Evolutionary conservation across 2,329 filamentous ascomycete genomes (phyloP).

Genomic region (Chaetomium olivaceum): DNA sequence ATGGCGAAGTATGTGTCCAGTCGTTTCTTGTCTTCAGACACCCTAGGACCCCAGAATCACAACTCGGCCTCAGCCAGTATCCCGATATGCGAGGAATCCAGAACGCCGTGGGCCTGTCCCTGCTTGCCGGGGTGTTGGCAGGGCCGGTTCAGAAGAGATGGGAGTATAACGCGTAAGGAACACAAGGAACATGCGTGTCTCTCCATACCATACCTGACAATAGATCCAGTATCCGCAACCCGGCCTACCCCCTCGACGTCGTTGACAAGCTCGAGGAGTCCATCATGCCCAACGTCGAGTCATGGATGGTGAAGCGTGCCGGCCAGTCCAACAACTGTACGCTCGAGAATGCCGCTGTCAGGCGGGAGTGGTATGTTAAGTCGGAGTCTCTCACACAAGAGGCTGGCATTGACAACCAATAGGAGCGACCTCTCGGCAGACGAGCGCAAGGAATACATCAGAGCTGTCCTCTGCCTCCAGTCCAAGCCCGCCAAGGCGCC

Average conservation of each 20-base stretch:
- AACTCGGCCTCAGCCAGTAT: background rate
- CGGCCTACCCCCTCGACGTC: constrained; percentile 33
- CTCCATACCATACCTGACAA: background rate
- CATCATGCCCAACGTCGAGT: constrained; percentile 36
- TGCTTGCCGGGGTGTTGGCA: constrained; percentile 14
- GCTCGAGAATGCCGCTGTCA: constrained; percentile 34
- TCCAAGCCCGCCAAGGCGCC: constrained; percentile 31
- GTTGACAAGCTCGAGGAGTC: constrained; percentile 35
- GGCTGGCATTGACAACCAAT: background rate
- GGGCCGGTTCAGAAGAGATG: constrained; percentile 14
- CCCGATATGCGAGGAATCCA: constrained; percentile 16
- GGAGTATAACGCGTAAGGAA: constrained; percentile 15
- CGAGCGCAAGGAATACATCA: constrained; percentile 34
- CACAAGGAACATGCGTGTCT: too few species aligned
- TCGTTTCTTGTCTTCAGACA: background rate
- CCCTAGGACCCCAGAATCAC: background rate
- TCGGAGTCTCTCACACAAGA: background rate
- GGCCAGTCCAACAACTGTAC: constrained; percentile 36
- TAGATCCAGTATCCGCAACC: constrained; percentile 32
- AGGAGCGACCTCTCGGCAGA: constrained; percentile 34
- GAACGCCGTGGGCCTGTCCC: constrained; percentile 14
- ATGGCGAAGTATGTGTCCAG: background rate
- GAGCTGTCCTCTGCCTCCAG: constrained; percentile 36
- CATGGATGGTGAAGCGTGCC: constrained; percentile 34
- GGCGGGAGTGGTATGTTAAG: constrained; percentile 33